These are phyloP conservation scores for Vararia minispora DNA, from an alignment of 768 basidiomycete genomes.

Conservation along the genomic window DNA sequence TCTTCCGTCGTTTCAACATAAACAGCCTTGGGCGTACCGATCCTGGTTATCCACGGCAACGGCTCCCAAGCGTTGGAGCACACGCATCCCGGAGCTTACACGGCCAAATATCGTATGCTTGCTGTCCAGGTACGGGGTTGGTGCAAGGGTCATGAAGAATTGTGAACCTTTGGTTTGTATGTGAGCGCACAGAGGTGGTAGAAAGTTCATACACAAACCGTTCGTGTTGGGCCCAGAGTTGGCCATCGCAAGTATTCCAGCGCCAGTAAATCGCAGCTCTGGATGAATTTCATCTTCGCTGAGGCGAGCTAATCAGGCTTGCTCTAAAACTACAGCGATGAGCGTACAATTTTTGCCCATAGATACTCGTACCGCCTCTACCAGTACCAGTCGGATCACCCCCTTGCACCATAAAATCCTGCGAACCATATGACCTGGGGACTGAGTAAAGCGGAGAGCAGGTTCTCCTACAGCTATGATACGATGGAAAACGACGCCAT, in stretches of 20 bases:
- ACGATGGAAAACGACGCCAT: slow-evolving; percentile 81
- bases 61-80: slow-evolving; percentile 83
- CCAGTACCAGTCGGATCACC: slow-evolving; percentile 97
- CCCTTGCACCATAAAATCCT: slow-evolving; percentile 97
- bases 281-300: slow-evolving; percentile 89
- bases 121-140: slow-evolving; percentile 75
- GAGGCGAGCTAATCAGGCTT: not conserved
- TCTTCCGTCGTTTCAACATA: not conserved
- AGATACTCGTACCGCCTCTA: slow-evolving; percentile 81
- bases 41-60: slow-evolving; percentile 87
- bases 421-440: slow-evolving; percentile 2
- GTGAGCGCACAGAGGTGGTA: slow-evolving; percentile 11
- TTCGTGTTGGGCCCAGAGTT: slow-evolving; percentile 95
- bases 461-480: slow-evolving; percentile 60
- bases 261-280: slow-evolving; percentile 88
- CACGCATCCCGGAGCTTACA: slow-evolving; percentile 83
- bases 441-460: slow-evolving; percentile 1
- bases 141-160: slow-evolving; percentile 82
- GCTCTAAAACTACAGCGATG: not conserved
- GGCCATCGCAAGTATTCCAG: slow-evolving; percentile 94
- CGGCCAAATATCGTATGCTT: slow-evolving; percentile 90
- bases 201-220: slow-evolving; percentile 28
- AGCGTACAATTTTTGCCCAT: slow-evolving; percentile 77
- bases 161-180: slow-evolving; percentile 62
- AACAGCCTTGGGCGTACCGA: slow-evolving; percentile 35